phyloP scores from a whole-genome alignment of 139 green algal genomes.

The Dunaliella primolecta region DNA sequence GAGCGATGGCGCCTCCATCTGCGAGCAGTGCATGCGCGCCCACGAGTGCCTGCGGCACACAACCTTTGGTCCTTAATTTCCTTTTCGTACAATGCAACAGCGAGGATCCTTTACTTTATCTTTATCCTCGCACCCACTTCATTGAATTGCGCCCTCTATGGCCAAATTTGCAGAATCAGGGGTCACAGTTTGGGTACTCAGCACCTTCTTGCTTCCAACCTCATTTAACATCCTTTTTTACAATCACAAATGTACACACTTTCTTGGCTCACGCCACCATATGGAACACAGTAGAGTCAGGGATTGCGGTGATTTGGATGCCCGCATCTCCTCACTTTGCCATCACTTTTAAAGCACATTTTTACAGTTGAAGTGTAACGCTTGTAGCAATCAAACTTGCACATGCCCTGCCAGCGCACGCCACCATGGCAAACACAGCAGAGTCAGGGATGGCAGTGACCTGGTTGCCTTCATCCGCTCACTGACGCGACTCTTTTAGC shows the following conservation, averaged over 20 bases:
- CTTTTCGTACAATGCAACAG: too few species aligned
- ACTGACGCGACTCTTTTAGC: too few species aligned
- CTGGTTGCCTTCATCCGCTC: slow-evolving; percentile 69
- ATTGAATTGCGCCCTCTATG: too few species aligned
- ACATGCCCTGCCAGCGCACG: slow-evolving; percentile 87
- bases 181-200: too few species aligned
- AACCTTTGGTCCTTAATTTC: too few species aligned
- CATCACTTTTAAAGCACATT: too few species aligned
- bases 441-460: slow-evolving; percentile 87
- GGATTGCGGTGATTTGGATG: slow-evolving; percentile 84
- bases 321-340: slow-evolving; percentile 69
- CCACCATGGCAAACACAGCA: slow-evolving; percentile 96
- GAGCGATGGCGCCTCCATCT: slow-evolving; percentile 89
- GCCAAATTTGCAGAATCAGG: slow-evolving; percentile 90
- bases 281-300: slow-evolving; percentile 90
- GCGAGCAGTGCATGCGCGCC: slow-evolving; percentile 88
- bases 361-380: too few species aligned
- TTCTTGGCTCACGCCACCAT: slow-evolving; percentile 97
- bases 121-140: too few species aligned
- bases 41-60: slow-evolving; percentile 84
- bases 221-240: too few species aligned
- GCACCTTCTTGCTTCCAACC: slow-evolving; percentile 71
- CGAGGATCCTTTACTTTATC: too few species aligned
- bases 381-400: too few species aligned
- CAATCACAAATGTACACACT: too few species aligned